Conservation (phyloP, 768 basidiomycete genomes). For the Lentinula guzmanii region DNA sequence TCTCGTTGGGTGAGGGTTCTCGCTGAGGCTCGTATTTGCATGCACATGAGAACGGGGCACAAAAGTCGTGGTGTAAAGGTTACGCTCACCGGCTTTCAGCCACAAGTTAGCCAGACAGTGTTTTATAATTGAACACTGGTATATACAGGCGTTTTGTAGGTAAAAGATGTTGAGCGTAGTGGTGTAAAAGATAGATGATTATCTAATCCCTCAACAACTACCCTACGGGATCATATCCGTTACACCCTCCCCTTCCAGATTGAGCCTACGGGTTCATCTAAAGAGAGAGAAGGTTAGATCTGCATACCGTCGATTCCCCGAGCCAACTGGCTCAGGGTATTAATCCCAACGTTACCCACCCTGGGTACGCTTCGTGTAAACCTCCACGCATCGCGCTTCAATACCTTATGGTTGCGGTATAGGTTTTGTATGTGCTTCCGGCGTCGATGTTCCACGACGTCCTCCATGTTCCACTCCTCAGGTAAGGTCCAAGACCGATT, state of each 20-base stretch:
- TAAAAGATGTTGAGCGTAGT: too few relatives aligned
- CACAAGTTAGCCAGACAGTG: too few relatives aligned
- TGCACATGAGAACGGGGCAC: too few relatives aligned
- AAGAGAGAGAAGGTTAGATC: not conserved
- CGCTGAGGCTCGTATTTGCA: too few relatives aligned
- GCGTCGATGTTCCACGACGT: not conserved
- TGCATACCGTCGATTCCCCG: not conserved
- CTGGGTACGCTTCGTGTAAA: not conserved
- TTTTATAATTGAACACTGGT: too few relatives aligned
- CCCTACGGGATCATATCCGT: not conserved
- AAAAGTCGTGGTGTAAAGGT: too few relatives aligned
- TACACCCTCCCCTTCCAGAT: constrained; percentile 1
- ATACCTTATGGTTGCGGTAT: not conserved
- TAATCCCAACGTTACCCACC: not conserved
- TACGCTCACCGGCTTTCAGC: too few relatives aligned
- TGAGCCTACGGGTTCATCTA: not conserved
- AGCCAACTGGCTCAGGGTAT: not conserved
- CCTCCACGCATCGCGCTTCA: not conserved
- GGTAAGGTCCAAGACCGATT: not conserved
- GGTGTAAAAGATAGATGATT: too few relatives aligned
- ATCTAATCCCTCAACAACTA: too few relatives aligned
- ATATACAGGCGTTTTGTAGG: too few relatives aligned
- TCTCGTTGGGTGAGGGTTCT: too few relatives aligned
- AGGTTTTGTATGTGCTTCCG: not conserved
- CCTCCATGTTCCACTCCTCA: not conserved